These are phyloP conservation scores for Curvularia sp. DNA, from an alignment of 2,329 filamentous ascomycete genomes.

Conservation along the genomic window DNA sequence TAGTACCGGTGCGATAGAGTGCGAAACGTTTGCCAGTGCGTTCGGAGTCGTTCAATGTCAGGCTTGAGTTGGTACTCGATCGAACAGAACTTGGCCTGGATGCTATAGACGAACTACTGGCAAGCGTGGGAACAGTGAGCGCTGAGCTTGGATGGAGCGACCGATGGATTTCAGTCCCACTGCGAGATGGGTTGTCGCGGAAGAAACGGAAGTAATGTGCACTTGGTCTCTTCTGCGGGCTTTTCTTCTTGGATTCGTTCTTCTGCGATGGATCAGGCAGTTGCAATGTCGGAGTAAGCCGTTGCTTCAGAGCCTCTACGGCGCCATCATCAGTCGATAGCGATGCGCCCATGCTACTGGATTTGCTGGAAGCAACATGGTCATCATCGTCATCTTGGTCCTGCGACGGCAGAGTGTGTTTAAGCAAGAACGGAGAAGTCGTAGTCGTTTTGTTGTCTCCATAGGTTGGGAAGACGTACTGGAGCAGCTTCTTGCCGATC, in stretches of 20 bases:
- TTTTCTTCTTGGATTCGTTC: conserved; percentile 37
- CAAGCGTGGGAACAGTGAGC: conserved; percentile 15
- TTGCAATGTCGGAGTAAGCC: conserved; percentile 81
- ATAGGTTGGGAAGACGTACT: conserved; percentile 94
- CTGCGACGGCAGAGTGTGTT: conserved; percentile 57
- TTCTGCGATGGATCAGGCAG: conserved; percentile 53
- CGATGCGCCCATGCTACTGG: conserved; percentile 28
- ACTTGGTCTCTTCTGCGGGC: conserved; percentile 34
- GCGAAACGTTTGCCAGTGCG: conserved; percentile 49
- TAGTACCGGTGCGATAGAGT: conserved; percentile 49
- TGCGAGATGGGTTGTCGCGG: conserved; percentile 40
- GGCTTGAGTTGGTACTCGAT: conserved; percentile 33
- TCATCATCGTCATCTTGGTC: conserved; percentile 56
- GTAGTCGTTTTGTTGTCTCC: conserved; percentile 59
- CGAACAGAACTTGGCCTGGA: conserved; percentile 43
- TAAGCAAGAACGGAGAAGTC: conserved; percentile 68
- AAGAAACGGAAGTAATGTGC: conserved; percentile 48
- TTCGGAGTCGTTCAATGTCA: conserved; percentile 38
- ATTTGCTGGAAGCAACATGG: conserved; percentile 23
- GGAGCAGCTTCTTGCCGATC: conserved; percentile 89
- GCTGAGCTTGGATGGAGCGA: conserved; percentile 42
- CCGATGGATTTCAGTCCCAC: conserved; percentile 41
- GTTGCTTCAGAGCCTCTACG: conserved; percentile 78
- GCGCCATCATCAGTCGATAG: conserved; percentile 56
- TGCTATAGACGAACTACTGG: conserved; percentile 17